Evolutionary conservation across 73 alveolate genomes (phyloP).

Genomic region (Paramecium octaurelia): DNA sequence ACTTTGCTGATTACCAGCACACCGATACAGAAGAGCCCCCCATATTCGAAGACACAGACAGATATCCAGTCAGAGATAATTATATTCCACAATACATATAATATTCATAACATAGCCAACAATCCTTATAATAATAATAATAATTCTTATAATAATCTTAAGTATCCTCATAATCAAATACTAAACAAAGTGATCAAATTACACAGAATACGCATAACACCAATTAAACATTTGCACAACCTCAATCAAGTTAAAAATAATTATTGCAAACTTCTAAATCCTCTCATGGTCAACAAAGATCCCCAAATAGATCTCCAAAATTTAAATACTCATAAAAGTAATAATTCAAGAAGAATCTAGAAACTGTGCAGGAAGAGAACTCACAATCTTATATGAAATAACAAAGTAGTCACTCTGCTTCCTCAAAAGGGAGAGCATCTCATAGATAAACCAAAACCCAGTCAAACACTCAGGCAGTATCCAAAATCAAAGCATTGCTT

Average conservation of each 20-base stretch:
- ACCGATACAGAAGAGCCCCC: not conserved
- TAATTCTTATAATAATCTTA: not conserved
- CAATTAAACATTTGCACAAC: constrained; percentile 46
- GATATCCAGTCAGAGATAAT: not conserved
- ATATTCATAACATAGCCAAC: not conserved
- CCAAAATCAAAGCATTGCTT: constrained; percentile 19
- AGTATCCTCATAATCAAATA: not conserved
- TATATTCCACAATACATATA: not conserved
- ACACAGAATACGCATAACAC: not conserved
- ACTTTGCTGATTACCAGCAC: not conserved
- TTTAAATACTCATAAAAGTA: not conserved
- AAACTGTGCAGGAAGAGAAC: constrained; percentile 30
- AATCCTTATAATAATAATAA: not conserved
- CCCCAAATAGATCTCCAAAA: constrained; percentile 32
- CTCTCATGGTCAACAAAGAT: not conserved
- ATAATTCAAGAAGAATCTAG: not conserved
- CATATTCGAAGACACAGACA: constrained; percentile 21
- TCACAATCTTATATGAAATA: not conserved
- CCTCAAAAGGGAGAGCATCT: not conserved
- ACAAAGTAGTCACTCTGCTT: constrained; percentile 2
- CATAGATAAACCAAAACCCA: not conserved
- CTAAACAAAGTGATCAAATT: not conserved
- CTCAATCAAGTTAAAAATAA: constrained; percentile 24
- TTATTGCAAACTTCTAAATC: not conserved
- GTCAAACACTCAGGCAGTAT: not conserved